Evolutionary conservation across 768 basidiomycete genomes (phyloP), one percentile per base, ranked within the genome.

Genomic region (Mrakia blollopis): DNA sequence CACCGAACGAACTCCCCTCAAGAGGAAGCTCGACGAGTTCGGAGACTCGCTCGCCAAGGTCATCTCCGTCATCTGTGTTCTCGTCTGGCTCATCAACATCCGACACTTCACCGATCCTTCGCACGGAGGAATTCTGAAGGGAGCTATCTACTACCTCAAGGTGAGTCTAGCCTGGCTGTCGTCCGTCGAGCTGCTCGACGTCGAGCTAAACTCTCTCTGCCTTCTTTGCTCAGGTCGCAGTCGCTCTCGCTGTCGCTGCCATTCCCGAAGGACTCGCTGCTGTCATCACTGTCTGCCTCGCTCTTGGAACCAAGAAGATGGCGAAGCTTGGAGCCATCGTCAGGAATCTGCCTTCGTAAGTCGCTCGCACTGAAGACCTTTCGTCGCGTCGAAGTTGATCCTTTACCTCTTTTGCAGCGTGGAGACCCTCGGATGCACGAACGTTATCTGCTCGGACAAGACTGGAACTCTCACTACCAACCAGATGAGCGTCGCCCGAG

Each of bases 361-460:
- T 28, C 9, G 25, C 14, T 57, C 28, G n/a, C 57, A 1, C 2
- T 28, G 25, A 25, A n/a, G 1, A 2, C 57, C 10, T n/a, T 57
- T 25, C 57, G 3, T n/a, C 57, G 57, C 21, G 52, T 16, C 52
- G 10, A 23, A 57, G 57, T n/a, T 57, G 57, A 57, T 9, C 23
- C n/a, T 57, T 28, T 10, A n/a, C 13, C n/a, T 57, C 57, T 28
- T 28, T 9, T 14, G 5, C 25, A 57, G 57, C 57, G 97, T 99
- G 44, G 96, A 99, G 85, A 98, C 96, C 54, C 87, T 99, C 10
- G 96, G 96, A 0, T 95, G 94, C 86, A 97, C 95, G 61, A 98
- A 97, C 82, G 94, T 99, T 69, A 98, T 99, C 80, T 99, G 96
- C 84, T 95, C 94, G 4, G 96, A 99, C 85, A 99, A 99, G 87